Conservation (phyloP, 768 basidiomycete genomes). For the Cubamyces lactineus region DNA sequence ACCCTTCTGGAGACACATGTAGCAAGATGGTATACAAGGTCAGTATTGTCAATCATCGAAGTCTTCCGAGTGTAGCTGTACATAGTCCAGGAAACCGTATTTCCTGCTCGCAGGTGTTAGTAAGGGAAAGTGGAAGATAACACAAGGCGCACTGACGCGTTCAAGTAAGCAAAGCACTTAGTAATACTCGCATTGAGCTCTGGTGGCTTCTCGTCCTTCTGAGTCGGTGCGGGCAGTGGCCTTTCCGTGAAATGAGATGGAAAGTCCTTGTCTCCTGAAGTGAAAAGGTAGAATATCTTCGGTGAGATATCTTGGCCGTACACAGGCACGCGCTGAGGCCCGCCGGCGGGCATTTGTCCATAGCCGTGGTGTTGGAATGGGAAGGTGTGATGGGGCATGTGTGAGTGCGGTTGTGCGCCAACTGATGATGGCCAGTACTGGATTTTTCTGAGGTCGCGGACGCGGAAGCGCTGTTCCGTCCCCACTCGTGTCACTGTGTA, state of each 20-base stretch:
- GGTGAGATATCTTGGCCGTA: constrained; percentile 37
- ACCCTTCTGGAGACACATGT: background rate
- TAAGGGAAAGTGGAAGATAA: background rate
- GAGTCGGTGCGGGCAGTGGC: constrained; percentile 29
- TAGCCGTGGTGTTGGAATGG: background rate
- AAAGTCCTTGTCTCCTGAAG: constrained; percentile 38
- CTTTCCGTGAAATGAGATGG: constrained; percentile 45
- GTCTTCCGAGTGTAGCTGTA: constrained; percentile 43
- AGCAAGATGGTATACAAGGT: background rate
- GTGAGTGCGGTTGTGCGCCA: background rate
- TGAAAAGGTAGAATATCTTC: constrained; percentile 47
- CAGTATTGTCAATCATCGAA: constrained; percentile 25
- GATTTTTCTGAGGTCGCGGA: constrained; percentile 35
- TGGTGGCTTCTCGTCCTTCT: constrained; percentile 24
- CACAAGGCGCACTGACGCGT: constrained; percentile 32
- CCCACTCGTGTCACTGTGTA: constrained; percentile 45
- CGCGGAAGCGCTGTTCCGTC: constrained; percentile 44
- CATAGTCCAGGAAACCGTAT: constrained; percentile 43
- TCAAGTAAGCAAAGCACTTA: constrained; percentile 36
- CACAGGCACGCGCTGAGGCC: background rate
- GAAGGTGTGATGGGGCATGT: background rate
- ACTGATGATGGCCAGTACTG: constrained; percentile 9
- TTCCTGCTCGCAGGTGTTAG: constrained; percentile 27
- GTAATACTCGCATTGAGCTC: constrained; percentile 16
- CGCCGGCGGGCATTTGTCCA: background rate